Percentiles rank a stretch among this genome's conserved stretches.
Conservation (phyloP, 352 stramenopile genomes). For the Globisporangium takayamanum region DNA sequence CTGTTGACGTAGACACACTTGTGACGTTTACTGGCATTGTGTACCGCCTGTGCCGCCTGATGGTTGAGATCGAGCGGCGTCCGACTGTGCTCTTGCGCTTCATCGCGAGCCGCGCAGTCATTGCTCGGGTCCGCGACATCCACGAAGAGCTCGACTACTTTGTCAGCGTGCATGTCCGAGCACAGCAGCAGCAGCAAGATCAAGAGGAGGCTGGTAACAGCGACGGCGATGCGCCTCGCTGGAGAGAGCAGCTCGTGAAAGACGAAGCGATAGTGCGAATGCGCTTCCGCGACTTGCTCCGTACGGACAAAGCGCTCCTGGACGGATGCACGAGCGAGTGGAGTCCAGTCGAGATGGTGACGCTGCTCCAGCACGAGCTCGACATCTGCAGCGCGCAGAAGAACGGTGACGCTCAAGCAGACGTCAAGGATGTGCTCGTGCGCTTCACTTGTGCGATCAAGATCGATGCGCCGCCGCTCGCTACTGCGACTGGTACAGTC, state of each 20-base stretch:
- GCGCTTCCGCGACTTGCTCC: no score
- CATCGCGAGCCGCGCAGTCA: neutral
- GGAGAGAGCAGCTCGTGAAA: no score
- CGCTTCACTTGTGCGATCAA: neutral
- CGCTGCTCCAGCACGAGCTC: neutral
- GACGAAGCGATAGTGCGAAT: no score
- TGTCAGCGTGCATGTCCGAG: no score
- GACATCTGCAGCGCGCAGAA: neutral
- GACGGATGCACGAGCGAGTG: no score
- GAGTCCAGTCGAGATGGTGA: neutral
- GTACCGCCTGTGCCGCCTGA: neutral
- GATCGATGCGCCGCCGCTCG: neutral
- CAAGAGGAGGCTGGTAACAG: no score
- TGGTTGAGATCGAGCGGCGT: slow-evolving; percentile 1
- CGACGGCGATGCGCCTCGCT: no score
- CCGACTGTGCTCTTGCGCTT: neutral
- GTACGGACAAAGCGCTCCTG: no score
- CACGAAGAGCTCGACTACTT: no score
- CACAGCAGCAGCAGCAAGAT: no score
- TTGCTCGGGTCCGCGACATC: neutral
- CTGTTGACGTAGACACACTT: no score
- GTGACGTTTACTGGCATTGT: neutral
- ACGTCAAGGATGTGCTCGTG: neutral
- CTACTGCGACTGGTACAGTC: no score
- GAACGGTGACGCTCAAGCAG: neutral